Evolutionary conservation across 1,284 basidiomycete genomes (phyloP), one percentile per base, ranked within the genome.

Genomic region (Cutaneotrichosporon dermatis): DNA sequence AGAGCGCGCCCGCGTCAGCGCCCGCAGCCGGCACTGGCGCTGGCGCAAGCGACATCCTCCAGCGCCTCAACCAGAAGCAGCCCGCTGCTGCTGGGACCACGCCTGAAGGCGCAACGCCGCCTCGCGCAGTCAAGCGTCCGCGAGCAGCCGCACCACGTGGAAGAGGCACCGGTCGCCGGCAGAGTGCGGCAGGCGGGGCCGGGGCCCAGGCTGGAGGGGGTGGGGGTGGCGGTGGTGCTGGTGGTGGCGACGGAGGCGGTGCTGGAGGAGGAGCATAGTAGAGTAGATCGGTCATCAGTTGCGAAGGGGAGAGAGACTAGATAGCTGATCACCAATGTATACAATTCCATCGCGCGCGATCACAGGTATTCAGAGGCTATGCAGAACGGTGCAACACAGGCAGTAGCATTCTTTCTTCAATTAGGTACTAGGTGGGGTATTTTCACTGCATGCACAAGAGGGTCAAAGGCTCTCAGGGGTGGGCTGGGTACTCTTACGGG

Each of bases 51-150:
- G 62, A 58, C 41, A 63, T 63, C 15, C 56, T 63, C 6, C 15
- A 50, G 12, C 62, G 62, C 2, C 50, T 63, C 10, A 53, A 63
- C 34, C 15, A 39, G 36, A 6, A 44, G 42, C 16, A 37, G 40
- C 4, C 25, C 37, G 39, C 50, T 3, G 36, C 15, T 41, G 39
- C 1, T 10, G 43, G 3, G 39, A 25, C 25, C 25, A 25, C 48
- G 39, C 37, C 58, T 3, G 43, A 7, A 3, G 52, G 39, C 25
- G 25, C 25, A 16, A 33, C 54, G 25, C 48, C 53, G 44, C 39
- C 50, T 25, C 59, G 62, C 7, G 56, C 62, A 3, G 62, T 59
- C 11, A 63, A 63, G 56, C 56, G 57, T 10, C 43, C 62, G 4
- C 56, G 62, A 2, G 62, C 59, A 8, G 50, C 49, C n/a, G 7